Conservation (phyloP, 352 stramenopile species). For the Globisporangium middletonii region DNA sequence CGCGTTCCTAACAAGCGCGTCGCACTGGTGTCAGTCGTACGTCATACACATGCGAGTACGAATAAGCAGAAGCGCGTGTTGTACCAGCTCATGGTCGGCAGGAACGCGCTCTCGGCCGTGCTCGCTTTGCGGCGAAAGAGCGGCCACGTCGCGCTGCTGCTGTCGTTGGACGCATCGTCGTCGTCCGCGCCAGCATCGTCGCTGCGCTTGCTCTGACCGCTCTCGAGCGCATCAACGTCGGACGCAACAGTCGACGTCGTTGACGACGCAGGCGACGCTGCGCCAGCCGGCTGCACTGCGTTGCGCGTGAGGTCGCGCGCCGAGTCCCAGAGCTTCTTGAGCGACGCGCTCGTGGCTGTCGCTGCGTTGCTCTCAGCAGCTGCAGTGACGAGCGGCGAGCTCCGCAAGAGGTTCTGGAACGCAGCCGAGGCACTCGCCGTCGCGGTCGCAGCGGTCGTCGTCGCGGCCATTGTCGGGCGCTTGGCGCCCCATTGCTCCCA, state of each 20-base stretch:
- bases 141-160: slow-evolving; percentile 28
- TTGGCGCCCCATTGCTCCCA: slow-evolving; percentile 76
- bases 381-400: slow-evolving; percentile 37
- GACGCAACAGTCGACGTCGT: slow-evolving; percentile 7
- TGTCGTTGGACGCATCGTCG: slow-evolving; percentile 9
- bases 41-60: neutral
- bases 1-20: slow-evolving; percentile 42
- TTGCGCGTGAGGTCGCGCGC: slow-evolving; percentile 47
- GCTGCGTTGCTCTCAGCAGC: slow-evolving; percentile 13
- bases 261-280: slow-evolving; percentile 2
- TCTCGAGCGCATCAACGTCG: slow-evolving; percentile 40
- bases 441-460: slow-evolving; percentile 19
- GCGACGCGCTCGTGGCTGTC: slow-evolving; percentile 19
- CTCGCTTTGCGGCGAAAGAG: slow-evolving; percentile 37
- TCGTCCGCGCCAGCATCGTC: neutral
- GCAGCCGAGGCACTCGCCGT: slow-evolving; percentile 21
- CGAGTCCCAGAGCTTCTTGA: slow-evolving; percentile 63
- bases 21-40: neutral
- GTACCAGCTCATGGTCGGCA: slow-evolving; percentile 59
- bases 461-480: slow-evolving; percentile 23
- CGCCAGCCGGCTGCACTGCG: slow-evolving; percentile 7
- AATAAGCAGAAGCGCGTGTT: neutral
- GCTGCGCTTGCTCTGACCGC: slow-evolving; percentile 18
- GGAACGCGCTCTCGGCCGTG: slow-evolving; percentile 19
- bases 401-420: slow-evolving; percentile 45